Percentiles rank a stretch among this genome's conserved stretches.
These are phyloP conservation scores for Aspergillus sp. DNA, from an alignment of 2,329 filamentous ascomycete genomes.

Conservation along the genomic window DNA sequence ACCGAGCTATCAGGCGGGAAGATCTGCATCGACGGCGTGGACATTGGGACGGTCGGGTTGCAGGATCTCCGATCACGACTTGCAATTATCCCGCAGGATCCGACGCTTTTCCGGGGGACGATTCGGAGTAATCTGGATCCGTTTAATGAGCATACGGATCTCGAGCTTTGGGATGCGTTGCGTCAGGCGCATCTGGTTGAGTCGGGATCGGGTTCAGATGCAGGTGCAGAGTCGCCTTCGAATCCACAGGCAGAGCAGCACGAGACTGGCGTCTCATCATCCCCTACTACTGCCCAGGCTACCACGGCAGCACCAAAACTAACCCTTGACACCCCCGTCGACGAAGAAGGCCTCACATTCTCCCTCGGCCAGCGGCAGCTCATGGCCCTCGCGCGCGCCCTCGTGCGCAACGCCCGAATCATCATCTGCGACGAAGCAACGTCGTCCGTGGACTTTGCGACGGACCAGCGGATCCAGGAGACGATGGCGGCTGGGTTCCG, in stretches of 20 bases:
- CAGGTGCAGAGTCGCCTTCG: not conserved
- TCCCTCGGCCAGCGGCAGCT: constrained; percentile 93
- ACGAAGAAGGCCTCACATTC: constrained; percentile 96
- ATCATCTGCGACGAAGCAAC: constrained; percentile 98
- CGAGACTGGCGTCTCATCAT: not conserved
- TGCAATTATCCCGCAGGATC: constrained; percentile 53
- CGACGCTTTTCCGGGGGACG: constrained; percentile 50
- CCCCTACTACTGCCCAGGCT: too few species aligned
- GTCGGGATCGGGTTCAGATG: constrained; percentile 44
- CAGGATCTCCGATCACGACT: constrained; percentile 48
- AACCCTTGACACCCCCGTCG: constrained; percentile 76
- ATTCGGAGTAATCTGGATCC: constrained; percentile 52
- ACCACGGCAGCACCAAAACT: constrained; percentile 8
- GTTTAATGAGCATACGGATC: constrained; percentile 50
- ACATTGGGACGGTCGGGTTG: constrained; percentile 48
- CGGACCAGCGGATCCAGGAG: constrained; percentile 87
- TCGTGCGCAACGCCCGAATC: constrained; percentile 85
- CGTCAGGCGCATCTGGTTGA: constrained; percentile 52
- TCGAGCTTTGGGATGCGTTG: constrained; percentile 53
- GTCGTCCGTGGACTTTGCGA: constrained; percentile 91
- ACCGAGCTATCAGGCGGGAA: constrained; percentile 46
- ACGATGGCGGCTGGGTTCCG: constrained; percentile 85
- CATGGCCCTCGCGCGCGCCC: constrained; percentile 88
- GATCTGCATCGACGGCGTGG: constrained; percentile 50
- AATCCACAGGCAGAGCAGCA: not conserved